phyloP scores from a whole-genome alignment of 169 alveolate genomes.

The Cryptosporidium bovis region DNA sequence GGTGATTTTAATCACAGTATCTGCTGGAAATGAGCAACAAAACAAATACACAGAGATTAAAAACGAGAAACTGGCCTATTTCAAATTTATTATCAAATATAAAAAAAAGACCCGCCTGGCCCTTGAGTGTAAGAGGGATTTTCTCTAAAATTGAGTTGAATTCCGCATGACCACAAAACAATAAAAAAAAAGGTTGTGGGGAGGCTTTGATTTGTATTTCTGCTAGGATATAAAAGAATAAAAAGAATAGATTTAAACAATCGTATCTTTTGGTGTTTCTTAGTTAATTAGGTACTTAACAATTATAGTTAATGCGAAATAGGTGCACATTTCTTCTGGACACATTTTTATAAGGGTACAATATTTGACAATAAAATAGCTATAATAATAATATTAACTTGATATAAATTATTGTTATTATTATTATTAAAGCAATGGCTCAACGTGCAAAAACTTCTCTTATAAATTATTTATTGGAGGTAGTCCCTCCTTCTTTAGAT shows the following conservation, averaged over 20 bases:
- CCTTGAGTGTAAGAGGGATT: not conserved
- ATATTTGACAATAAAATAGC: too few relatives aligned
- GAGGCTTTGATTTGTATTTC: not conserved
- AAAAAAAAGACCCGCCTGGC: not conserved
- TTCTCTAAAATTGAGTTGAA: not conserved
- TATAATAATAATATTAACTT: not conserved
- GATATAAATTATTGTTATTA: too few relatives aligned
- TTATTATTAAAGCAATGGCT: conserved; percentile 61
- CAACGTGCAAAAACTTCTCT: conserved; percentile 82
- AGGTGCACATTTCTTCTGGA: too few relatives aligned
- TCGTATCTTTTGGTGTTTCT: too few relatives aligned
- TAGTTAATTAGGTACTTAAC: too few relatives aligned
- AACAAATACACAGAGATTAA: too few relatives aligned
- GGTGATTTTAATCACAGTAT: not conserved
- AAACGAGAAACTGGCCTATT: too few relatives aligned
- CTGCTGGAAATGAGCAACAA: too few relatives aligned
- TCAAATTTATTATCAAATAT: not conserved
- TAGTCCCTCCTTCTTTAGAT: conserved; percentile 84
- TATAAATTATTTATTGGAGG: conserved; percentile 83
- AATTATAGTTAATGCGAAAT: too few relatives aligned
- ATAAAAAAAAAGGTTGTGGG: conserved; percentile 27
- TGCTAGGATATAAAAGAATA: too few relatives aligned
- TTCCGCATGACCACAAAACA: conserved; percentile 21
- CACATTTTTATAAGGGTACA: too few relatives aligned
- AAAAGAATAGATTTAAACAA: too few relatives aligned